These are phyloP conservation scores for Endoconidiophora laricicola DNA, from an alignment of 2,329 filamentous ascomycete species.

Conservation along the genomic window DNA sequence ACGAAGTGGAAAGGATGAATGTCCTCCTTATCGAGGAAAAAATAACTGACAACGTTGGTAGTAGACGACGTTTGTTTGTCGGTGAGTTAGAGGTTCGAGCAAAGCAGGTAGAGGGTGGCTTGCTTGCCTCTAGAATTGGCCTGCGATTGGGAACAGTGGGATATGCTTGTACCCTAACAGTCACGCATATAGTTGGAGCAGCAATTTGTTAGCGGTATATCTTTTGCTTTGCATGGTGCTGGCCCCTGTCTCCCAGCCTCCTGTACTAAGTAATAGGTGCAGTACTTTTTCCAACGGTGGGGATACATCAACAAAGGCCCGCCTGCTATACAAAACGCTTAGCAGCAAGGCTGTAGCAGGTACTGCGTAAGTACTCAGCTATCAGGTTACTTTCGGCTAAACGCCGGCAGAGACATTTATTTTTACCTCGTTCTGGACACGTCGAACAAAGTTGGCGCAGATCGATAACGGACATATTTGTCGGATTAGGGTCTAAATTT, in stretches of 20 bases:
- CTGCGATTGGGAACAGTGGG: slow-evolving; percentile 1
- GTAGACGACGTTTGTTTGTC: slow-evolving; percentile 12
- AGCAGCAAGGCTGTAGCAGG: not conserved
- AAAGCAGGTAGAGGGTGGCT: not conserved
- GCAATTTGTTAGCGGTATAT: slow-evolving; percentile 5
- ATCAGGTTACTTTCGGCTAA: not conserved
- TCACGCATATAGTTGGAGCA: not conserved
- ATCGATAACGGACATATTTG: not conserved
- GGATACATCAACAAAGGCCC: not conserved
- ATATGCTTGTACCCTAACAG: slow-evolving; percentile 10
- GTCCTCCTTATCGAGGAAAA: slow-evolving; percentile 12
- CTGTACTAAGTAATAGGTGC: slow-evolving; percentile 6
- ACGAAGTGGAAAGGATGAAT: slow-evolving; percentile 11
- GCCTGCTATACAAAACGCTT: not conserved
- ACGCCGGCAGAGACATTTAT: not conserved
- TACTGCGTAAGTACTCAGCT: slow-evolving; percentile 1
- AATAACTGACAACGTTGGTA: slow-evolving; percentile 10
- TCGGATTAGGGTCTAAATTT: too few relatives aligned
- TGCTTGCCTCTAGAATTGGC: not conserved
- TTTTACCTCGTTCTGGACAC: slow-evolving; percentile 10
- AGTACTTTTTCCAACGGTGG: slow-evolving; percentile 2
- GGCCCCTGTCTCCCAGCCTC: slow-evolving; percentile 12
- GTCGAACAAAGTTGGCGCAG: slow-evolving; percentile 8
- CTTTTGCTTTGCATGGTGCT: not conserved
- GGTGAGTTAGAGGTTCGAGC: slow-evolving; percentile 10